Percentiles rank a stretch among this genome's conserved stretches.
Conservation (phyloP, 805 yeast species). For the Sugiyamaella boreocaroliniensis region DNA sequence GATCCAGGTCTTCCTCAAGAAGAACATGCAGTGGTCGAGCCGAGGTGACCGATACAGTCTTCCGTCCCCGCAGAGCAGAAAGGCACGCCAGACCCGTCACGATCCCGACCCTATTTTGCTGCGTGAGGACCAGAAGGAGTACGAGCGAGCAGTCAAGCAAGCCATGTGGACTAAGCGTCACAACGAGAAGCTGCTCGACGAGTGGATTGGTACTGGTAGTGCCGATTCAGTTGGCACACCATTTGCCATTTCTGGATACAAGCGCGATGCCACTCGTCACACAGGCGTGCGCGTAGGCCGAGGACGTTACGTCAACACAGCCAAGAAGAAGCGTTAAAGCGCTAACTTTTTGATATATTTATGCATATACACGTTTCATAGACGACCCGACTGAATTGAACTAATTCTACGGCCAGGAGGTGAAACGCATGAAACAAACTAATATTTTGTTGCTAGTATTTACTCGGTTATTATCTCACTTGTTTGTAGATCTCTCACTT, state of each 20-base stretch:
- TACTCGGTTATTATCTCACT: too few species aligned
- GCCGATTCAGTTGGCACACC: constrained; percentile 78
- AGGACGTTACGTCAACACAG: constrained; percentile 73
- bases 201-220: constrained; percentile 92
- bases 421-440: too few species aligned
- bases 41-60: constrained; percentile 78
- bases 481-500: too few species aligned
- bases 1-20: constrained; percentile 79
- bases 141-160: constrained; percentile 76
- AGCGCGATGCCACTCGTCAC: constrained; percentile 38
- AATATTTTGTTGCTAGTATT: too few species aligned
- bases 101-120: constrained; percentile 74
- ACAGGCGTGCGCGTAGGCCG: constrained; percentile 76
- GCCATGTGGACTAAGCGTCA: constrained; percentile 82
- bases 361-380: neutral
- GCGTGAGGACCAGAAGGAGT: constrained; percentile 93
- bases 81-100: constrained; percentile 68
- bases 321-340: constrained; percentile 25
- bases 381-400: too few species aligned
- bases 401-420: too few species aligned
- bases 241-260: constrained; percentile 60
- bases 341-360: neutral
- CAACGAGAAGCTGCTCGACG: constrained; percentile 75
- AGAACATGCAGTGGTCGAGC: constrained; percentile 88
- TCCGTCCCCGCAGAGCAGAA: constrained; percentile 82